Evolutionary conservation across 305 asterid species (phyloP), one percentile per base, ranked within the genome.

Genomic region (Plantago rigida): DNA sequence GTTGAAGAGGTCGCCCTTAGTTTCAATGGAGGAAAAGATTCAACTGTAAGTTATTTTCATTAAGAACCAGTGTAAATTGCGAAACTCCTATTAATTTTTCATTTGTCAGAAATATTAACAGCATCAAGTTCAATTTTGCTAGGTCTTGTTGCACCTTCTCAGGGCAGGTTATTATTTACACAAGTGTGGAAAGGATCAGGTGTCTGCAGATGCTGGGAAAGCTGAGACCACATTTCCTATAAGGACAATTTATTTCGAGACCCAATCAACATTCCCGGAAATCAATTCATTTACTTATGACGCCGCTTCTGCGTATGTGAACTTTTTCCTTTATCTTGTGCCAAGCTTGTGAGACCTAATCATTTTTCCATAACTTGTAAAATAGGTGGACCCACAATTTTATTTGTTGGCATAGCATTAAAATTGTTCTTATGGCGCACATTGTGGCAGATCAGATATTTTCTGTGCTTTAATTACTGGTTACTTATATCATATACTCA

Each of bases 11-110:
- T 90, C 69, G 97, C 95, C 46, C 77, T 90, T 77, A 90, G 97
- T 87, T 90, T 90, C 75, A 90, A 90, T 64, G 97, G 96, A 49
- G 97, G 97, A 69, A 90, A 90, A 73, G 96, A 87, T 78, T 90
- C 97, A 36, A 87, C 96, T 42, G 95, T 87, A 76, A 77, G 97
- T 72, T 71, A 48, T 55, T 31, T 68, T 24, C 47, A 45, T 24
- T 44, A 65, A 45, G 52, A n/a, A 64, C 55, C 5, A 65, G 62
- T 52, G 15, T 26, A 19, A 17, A 15, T 2, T 41, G 9, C 57
- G 51, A 24, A 59, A 56, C 50, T 9, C 5, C n/a, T 34, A 34
- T 24, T 19, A 49, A 13, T 36, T 31, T 60, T 13, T 52, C 6
- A 3, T 57, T 8, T 46, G 47, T 47, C 51, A 12, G 59, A 72